These are phyloP conservation scores for Ogataea pilisensis DNA, from an alignment of 805 yeast genomes.

Conservation along the genomic window DNA sequence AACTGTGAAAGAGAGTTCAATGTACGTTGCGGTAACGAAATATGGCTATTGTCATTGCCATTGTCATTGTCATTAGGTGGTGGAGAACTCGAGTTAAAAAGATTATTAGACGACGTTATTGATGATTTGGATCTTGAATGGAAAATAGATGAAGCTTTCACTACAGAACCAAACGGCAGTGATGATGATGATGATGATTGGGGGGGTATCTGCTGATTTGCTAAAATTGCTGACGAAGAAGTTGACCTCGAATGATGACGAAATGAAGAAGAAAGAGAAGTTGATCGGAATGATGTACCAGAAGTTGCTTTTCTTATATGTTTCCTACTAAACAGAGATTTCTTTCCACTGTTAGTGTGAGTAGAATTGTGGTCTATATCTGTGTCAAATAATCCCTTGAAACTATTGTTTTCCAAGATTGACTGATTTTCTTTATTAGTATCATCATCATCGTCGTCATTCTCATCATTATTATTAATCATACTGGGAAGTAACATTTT, in stretches of 20 bases:
- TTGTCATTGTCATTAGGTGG: not conserved
- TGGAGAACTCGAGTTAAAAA: not conserved
- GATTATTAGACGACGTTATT: constrained; percentile 1
- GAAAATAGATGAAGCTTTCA: constrained; percentile 7
- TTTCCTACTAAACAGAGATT: constrained; percentile 11
- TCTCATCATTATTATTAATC: constrained; percentile 13
- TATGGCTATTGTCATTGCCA: no score
- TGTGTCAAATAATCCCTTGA: constrained; percentile 1
- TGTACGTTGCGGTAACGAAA: not conserved
- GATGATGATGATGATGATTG: not conserved
- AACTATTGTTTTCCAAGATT: not conserved
- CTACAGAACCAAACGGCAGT: not conserved
- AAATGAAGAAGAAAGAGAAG: constrained; percentile 10
- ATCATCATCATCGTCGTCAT: constrained; percentile 3
- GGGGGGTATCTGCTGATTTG: constrained; percentile 1
- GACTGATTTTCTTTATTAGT: constrained; percentile 11
- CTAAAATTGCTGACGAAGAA: constrained; percentile 15
- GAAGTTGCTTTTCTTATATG: constrained; percentile 6
- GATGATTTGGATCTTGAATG: constrained; percentile 16
- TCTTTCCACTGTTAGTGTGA: constrained; percentile 5
- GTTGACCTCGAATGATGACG: constrained; percentile 18
- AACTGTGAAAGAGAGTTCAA: not conserved
- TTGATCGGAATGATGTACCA: not conserved
- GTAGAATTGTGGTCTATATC: not conserved
- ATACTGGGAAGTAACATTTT: constrained; percentile 20